Evolutionary conservation across 805 yeast species (phyloP), one percentile per base, ranked within the genome.

Genomic region (Pichia heedii): DNA sequence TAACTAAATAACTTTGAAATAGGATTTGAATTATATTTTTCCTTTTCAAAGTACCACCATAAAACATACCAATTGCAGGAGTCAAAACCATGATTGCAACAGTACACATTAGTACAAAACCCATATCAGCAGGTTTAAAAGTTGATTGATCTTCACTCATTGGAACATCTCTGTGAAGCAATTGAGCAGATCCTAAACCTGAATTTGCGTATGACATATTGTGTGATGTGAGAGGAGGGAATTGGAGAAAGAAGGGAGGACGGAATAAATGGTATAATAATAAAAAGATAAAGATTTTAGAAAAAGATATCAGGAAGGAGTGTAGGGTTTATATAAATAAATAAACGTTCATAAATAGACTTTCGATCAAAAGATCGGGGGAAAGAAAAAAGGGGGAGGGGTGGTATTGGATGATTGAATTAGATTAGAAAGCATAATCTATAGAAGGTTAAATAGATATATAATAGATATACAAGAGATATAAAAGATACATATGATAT

Each of bases 41-140:
- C 42, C 71, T 61, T 42, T 56, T 66, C 37, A 70, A 54, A 1
- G 63, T 54, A 38, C 74, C 74, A n/a, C 66, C 66, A 47, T 71
- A 70, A 48, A 66, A 69, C 41, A 71, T 51, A 30, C 71, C 73
- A 52, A 71, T 69, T 13, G 51, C 62, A 4, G 76, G 74, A 1
- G 74, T 70, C 51, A 71, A 63, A 41, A 71, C 60, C 54, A 68
- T 69, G 18, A 77, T 76, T 9, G 69, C 67, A 16, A 74, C 69
- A 0, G 79, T 59, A 48, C 72, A 69, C 46, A 70, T 62, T 59
- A 70, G 50, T 11, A 73, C 66, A 44, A 71, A 74, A 8, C 67
- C 76, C 74, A 74, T 72, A 51, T 74, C 78, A 9, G 70, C 66
- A 1, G 70, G 47, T 11, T 39, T 42, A 37, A 42, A 62, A 4